Evolutionary conservation across 257 asterid genomes (phyloP), one percentile per base, ranked within the genome.

Genomic region (Gentiana straminea): DNA sequence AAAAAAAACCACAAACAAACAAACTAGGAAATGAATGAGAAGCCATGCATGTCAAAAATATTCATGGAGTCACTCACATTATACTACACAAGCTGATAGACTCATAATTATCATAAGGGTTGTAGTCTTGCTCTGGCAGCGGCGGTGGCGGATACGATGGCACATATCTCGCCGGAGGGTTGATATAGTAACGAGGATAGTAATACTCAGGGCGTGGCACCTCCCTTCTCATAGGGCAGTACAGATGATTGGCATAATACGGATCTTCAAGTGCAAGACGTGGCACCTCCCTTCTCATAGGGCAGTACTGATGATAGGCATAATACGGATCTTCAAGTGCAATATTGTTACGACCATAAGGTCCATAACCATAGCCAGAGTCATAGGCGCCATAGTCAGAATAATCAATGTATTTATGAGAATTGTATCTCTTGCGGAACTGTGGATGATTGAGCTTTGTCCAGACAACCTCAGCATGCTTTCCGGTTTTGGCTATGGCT

Each of bases 361-460:
- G n/a, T 11, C 35, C 35, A 2, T 9, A 8, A 6, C 54, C 46
- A 38, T 56, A 37, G 43, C 37, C 5, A 4, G 39, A 53, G 35
- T 33, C 33, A 32, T 13, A 13, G 10, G 24, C 12, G 32, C 12
- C 33, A 2, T 41, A 24, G 32, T 61, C 33, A 33, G 48, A 24
- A 24, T 24, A 24, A 24, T 24, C 24, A 0, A 24, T 24, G 24
- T 24, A 24, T 24, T 24, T 24, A 24, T 24, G 24, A 24, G 24
- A 24, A 24, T 24, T 24, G 24, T 24, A 24, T 24, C 24, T 61
- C 15, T 35, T 61, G 66, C 7, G 44, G 12, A 55, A 45, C 34
- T 51, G 64, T 33, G 84, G 80, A 32, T 78, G 82, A 13, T 63
- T 66, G 5, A 81, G 57, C 53, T 61, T 77, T 5, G 74, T 80